Conservation (phyloP, 495 filamentous ascomycete genomes). For the Aspergillus hancockii region DNA sequence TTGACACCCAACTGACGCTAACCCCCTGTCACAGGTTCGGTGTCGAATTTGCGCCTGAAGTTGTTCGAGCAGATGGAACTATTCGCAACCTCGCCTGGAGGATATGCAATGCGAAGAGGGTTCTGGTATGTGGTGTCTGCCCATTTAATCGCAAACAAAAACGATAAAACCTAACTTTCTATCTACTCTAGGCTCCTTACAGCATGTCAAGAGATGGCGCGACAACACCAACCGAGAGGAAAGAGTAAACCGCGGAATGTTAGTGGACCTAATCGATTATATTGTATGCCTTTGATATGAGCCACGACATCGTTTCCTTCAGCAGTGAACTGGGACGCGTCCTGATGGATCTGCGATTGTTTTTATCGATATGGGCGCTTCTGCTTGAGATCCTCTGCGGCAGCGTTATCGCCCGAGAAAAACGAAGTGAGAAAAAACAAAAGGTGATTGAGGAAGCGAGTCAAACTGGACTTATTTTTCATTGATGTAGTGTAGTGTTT, state of each 20-base stretch:
- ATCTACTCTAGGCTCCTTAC: constrained; percentile 42
- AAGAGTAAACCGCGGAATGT: constrained; percentile 15
- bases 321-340: constrained; percentile 2
- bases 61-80: constrained; percentile 90
- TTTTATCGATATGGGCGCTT: background rate
- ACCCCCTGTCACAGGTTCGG: constrained; percentile 65
- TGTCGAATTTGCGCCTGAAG: constrained; percentile 89
- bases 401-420: background rate
- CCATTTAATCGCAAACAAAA: background rate
- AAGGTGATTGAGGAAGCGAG: background rate
- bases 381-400: background rate
- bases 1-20: constrained; percentile 1
- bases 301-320: constrained; percentile 4
- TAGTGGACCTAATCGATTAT: constrained; percentile 3
- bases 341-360: background rate
- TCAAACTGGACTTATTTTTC: no score
- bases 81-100: constrained; percentile 92
- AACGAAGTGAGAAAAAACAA: background rate
- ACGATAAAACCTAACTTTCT: constrained; percentile 2
- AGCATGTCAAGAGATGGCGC: constrained; percentile 49
- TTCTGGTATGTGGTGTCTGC: constrained; percentile 65
- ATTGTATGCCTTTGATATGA: constrained; percentile 6
- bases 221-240: constrained; percentile 39
- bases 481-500: no score
- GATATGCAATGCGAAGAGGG: constrained; percentile 92